A percentile compares a stretch with the other conserved stretches of the same genome.
Evolutionary conservation across 2,329 filamentous ascomycete genomes (phyloP).

Genomic region (Nannizzia gypsea): DNA sequence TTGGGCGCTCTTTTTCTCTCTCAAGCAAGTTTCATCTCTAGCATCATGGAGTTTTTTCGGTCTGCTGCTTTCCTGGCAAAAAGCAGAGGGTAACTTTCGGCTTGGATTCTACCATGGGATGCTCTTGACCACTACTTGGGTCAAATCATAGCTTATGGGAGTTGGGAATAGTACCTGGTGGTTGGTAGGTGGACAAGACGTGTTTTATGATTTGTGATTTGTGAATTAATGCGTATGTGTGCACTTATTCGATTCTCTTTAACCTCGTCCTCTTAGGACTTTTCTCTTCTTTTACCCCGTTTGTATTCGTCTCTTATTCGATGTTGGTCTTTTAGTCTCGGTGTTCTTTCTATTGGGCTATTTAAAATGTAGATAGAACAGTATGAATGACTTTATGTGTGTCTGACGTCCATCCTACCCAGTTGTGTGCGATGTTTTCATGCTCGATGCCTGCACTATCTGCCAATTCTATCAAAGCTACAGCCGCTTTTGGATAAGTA

Average conservation of each 20-base stretch:
- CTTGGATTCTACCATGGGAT: background rate
- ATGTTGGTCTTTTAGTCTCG: background rate
- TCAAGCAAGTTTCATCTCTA: background rate
- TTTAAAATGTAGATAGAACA: background rate
- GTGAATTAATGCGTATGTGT: background rate
- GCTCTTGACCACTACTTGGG: background rate
- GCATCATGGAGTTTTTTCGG: constrained; percentile 1
- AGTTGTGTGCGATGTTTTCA: too few relatives aligned
- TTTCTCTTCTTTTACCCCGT: background rate
- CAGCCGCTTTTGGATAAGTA: too few relatives aligned
- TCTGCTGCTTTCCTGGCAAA: background rate
- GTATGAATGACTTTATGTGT: background rate
- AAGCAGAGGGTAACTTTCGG: background rate
- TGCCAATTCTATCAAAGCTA: too few relatives aligned
- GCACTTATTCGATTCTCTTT: background rate
- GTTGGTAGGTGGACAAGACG: background rate
- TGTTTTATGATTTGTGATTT: background rate
- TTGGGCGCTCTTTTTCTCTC: background rate
- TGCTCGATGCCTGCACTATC: too few relatives aligned
- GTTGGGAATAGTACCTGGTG: background rate
- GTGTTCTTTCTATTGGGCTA: background rate
- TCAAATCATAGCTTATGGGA: background rate
- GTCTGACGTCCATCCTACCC: too few relatives aligned
- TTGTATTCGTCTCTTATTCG: background rate
- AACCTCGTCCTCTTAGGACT: background rate